Conservation (phyloP, 164 flowering plant genomes). For the Amborella trichopoda region DNA sequence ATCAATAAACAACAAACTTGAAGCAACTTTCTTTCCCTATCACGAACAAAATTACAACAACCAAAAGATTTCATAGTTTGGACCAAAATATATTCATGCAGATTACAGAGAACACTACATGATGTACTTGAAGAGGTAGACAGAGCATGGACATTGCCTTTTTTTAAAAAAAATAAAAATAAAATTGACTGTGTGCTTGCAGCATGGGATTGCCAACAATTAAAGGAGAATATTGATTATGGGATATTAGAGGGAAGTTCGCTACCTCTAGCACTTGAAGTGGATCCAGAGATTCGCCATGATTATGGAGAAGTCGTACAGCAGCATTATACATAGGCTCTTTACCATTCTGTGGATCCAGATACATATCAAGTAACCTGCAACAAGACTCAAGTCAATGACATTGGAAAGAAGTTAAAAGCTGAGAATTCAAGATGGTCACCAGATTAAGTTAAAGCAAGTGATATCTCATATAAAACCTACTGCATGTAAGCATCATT, state of each 20-base stretch:
- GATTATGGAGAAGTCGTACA: slow-evolving; percentile 94
- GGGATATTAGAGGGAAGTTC: too few species aligned
- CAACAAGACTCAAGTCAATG: neutral
- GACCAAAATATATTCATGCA: too few species aligned
- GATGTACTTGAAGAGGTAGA: neutral
- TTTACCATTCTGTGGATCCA: slow-evolving; percentile 92
- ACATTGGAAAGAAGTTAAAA: too few species aligned
- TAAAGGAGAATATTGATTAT: too few species aligned
- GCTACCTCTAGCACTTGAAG: slow-evolving; percentile 84
- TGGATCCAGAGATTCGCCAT: slow-evolving; percentile 90
- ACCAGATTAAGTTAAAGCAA: neutral
- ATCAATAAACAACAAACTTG: too few species aligned
- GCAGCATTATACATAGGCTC: slow-evolving; percentile 98
- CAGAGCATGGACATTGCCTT: neutral
- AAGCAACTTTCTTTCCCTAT: too few species aligned
- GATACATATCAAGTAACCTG: slow-evolving; percentile 95
- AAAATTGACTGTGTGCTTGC: too few species aligned
- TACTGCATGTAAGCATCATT: slow-evolving; percentile 97
- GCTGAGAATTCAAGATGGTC: neutral
- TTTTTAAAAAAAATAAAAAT: too few species aligned
- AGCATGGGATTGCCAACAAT: too few species aligned
- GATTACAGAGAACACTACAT: too few species aligned
- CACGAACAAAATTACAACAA: too few species aligned
- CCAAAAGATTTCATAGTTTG: too few species aligned
- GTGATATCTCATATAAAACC: slow-evolving; percentile 18